phyloP scores from a whole-genome alignment of 108 stramenopile species.

The Nannochloropsis oceanica region DNA sequence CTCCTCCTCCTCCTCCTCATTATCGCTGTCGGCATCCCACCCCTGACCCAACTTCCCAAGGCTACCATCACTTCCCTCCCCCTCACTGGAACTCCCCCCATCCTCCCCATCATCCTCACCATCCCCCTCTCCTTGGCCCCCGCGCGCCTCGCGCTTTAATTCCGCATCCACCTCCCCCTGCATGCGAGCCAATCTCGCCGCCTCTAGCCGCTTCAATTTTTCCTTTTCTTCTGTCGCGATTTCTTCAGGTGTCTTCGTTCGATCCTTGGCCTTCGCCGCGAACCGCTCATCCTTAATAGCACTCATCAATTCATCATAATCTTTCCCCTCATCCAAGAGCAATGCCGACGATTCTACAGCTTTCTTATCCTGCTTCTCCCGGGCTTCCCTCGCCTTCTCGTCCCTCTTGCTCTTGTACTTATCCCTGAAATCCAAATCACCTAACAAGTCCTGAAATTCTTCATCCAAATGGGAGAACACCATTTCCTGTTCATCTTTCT shows the following conservation, averaged over 20 bases:
- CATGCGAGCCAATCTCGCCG: slow-evolving; percentile 71
- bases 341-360: background rate
- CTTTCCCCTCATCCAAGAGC: slow-evolving; percentile 23
- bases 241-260: slow-evolving; percentile 85
- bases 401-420: slow-evolving; percentile 66
- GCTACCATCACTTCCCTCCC: slow-evolving; percentile 55
- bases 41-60: slow-evolving; percentile 38
- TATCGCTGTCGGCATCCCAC: background rate
- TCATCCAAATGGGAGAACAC: slow-evolving; percentile 71
- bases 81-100: slow-evolving; percentile 54
- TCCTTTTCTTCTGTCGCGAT: slow-evolving; percentile 79
- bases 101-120: slow-evolving; percentile 28
- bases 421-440: slow-evolving; percentile 54
- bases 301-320: slow-evolving; percentile 40
- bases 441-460: slow-evolving; percentile 56
- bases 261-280: slow-evolving; percentile 66
- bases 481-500: slow-evolving; percentile 65
- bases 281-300: slow-evolving; percentile 13
- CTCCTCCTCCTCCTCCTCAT: slow-evolving; percentile 31
- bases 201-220: slow-evolving; percentile 66
- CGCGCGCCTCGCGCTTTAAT: slow-evolving; percentile 36
- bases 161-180: slow-evolving; percentile 67
- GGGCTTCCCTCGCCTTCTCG: slow-evolving; percentile 46
- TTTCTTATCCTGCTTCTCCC: background rate
- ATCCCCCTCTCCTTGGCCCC: background rate